Evolutionary conservation across 306 rosid genomes (phyloP).

Genomic region (Quercus suber): DNA sequence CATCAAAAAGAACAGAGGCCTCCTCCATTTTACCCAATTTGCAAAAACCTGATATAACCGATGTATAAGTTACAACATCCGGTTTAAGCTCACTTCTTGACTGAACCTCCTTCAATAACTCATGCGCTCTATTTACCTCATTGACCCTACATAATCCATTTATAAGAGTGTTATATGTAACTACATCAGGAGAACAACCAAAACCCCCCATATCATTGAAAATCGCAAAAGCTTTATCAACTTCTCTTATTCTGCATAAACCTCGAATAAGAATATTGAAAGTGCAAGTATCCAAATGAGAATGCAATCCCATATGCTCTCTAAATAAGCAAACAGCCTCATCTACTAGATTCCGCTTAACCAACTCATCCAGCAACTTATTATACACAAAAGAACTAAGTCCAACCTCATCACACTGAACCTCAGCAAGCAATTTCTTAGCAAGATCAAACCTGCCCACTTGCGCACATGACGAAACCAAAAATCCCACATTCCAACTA

Average conservation of each 20-base stretch:
- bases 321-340: conserved; percentile 64
- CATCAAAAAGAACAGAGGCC: conserved; percentile 52
- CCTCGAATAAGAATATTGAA: conserved; percentile 78
- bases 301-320: conserved; percentile 45
- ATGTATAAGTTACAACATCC: conserved; percentile 63
- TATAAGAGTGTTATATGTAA: conserved; percentile 71
- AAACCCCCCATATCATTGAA: conserved; percentile 55
- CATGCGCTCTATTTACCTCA: conserved; percentile 52
- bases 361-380: conserved; percentile 56
- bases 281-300: conserved; percentile 46
- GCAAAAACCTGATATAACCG: conserved; percentile 71
- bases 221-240: conserved; percentile 56
- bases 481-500: conserved; percentile 46
- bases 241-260: conserved; percentile 49
- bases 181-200: conserved; percentile 66
- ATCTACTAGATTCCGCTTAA: conserved; percentile 41
- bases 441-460: conserved; percentile 50
- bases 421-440: conserved; percentile 50
- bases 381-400: conserved; percentile 53
- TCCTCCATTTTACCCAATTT: conserved; percentile 58
- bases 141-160: conserved; percentile 66
- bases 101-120: conserved; percentile 47
- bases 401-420: conserved; percentile 30
- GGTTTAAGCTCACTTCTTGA: conserved; percentile 37
- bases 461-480: conserved; percentile 62